Conservation (phyloP, 2,329 filamentous ascomycete species). For the Xylaria sp. region DNA sequence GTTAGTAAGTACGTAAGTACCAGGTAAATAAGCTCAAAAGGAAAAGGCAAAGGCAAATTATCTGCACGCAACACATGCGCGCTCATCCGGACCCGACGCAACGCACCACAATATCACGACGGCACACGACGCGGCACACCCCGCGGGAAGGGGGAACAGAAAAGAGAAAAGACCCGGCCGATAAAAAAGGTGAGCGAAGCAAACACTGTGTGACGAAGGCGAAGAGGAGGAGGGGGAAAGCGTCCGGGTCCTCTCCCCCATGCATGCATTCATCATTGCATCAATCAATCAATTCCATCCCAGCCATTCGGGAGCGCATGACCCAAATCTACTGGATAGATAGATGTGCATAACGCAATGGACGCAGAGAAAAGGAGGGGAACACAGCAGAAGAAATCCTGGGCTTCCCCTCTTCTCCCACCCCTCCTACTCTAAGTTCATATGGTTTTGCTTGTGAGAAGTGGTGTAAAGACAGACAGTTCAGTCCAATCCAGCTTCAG, state of each 20-base stretch:
- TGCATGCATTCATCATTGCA: too few relatives aligned
- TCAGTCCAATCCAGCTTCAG: neutral
- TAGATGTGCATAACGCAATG: neutral
- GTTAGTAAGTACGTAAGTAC: too few relatives aligned
- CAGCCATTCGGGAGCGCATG: neutral
- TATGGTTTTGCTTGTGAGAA: too few relatives aligned
- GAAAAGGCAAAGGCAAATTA: neutral
- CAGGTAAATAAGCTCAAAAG: too few relatives aligned
- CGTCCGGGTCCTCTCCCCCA: too few relatives aligned
- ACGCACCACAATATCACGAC: neutral
- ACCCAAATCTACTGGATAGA: neutral
- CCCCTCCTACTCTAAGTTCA: too few relatives aligned
- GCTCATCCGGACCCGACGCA: neutral
- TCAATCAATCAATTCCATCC: neutral
- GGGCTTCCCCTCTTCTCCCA: too few relatives aligned
- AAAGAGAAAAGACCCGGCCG: neutral
- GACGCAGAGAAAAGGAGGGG: neutral
- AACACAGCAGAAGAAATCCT: too few relatives aligned
- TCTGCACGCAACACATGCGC: too few relatives aligned
- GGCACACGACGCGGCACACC: neutral
- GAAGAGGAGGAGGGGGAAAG: too few relatives aligned
- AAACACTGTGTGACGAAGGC: conserved; percentile 16
- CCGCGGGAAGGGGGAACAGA: neutral
- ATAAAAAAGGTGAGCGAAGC: conserved; percentile 8
- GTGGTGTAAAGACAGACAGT: too few relatives aligned